Evolutionary conservation across 306 rosid genomes (phyloP), one percentile per base, ranked within the genome.

Genomic region (Mimosa pudica): DNA sequence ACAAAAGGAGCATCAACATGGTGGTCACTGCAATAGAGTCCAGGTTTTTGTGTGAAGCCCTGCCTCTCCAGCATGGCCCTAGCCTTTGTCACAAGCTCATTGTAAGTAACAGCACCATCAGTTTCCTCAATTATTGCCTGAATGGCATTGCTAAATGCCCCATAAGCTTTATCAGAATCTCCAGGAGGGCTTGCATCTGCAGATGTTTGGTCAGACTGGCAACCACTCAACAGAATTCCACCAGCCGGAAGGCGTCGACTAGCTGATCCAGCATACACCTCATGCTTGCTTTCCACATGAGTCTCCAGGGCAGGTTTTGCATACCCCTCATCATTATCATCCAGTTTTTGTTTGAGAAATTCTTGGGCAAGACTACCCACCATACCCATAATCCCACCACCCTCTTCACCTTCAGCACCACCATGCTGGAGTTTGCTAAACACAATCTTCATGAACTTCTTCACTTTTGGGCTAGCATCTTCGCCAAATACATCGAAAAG

Each of bases 401-500:
- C 84, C 18, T 66, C 84, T 9, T 80, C 88, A 72, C 86, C 75
- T 16, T 76, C 85, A 45, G 74, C 88, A 30, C 64, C 55, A 5
- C 85, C 85, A 0, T 84, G 82, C 57, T 84, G 88, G 80, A 95
- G 92, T 68, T 93, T 91, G 81, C 69, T 35, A 42, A 93, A 49
- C 52, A 93, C 82, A 36, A 93, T 82, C 77, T 93, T 91, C 98
- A 93, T 95, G 91, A 93, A 95, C 92, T 95, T 95, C 92, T 95
- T 95, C 75, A 95, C 99, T 82, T 95, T 95, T 2, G 99, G 99
- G 79, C 93, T 94, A 10, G 98, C 86, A 82, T 94, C 98, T n/a
- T 94, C 92, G 30, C 98, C 98, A 11, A 92, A 94, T n/a, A 81
- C 75, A 73, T 92, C 97, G n/a, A 92, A 94, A 3, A 95, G 97